Conservation (phyloP, 2,329 filamentous ascomycete species). For the Cephalotrichum gorgonifer region DNA sequence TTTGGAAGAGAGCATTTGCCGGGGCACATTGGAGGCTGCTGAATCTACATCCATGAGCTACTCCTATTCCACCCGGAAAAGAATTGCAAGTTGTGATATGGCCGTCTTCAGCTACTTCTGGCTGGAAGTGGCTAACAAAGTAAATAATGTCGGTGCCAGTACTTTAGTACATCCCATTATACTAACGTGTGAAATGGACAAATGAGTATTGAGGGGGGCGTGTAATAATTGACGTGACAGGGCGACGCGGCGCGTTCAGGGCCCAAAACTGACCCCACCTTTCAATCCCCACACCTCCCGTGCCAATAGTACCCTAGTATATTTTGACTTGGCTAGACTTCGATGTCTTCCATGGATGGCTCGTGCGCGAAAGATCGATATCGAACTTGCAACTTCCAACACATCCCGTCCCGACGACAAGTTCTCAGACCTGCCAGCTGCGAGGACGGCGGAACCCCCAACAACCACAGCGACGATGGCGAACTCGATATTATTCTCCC, state of each 20-base stretch:
- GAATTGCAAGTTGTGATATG: neutral
- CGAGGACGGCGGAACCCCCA: neutral
- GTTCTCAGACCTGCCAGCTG: too few species aligned
- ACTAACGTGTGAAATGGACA: neutral
- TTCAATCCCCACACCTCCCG: neutral
- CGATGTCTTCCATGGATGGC: too few species aligned
- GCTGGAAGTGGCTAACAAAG: neutral
- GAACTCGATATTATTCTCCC: neutral
- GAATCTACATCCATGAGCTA: neutral
- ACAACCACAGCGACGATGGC: neutral
- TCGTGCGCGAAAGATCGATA: neutral
- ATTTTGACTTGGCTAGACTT: too few species aligned
- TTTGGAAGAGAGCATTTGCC: constrained; percentile 1
- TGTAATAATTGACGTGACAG: constrained; percentile 3
- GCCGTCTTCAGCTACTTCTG: neutral
- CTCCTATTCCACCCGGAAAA: neutral
- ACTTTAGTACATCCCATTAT: too few species aligned
- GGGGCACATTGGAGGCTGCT: neutral
- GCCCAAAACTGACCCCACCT: neutral
- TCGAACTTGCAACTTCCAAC: neutral
- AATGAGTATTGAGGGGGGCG: neutral
- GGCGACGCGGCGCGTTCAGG: constrained; percentile 1
- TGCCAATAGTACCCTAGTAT: too few species aligned
- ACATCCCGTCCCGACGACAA: too few species aligned
- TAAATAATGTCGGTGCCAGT: too few species aligned